These are phyloP conservation scores for Nevesoporus exiguus DNA, from an alignment of 768 basidiomycete genomes.

Conservation along the genomic window DNA sequence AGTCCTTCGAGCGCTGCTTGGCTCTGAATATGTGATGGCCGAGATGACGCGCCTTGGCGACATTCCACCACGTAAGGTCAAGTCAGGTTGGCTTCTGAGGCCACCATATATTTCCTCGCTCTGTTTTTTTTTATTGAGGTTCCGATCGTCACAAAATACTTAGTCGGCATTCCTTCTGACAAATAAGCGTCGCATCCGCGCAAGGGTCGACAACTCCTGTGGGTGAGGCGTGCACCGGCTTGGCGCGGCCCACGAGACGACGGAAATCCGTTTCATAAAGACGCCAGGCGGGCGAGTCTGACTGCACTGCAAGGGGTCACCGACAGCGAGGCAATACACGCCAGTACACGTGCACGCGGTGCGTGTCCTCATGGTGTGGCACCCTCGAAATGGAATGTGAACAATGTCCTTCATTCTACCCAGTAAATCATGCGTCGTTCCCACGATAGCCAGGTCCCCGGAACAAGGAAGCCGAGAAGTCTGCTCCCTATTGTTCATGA, in stretches of 20 bases:
- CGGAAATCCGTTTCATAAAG: no score
- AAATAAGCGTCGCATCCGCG: constrained; percentile 21
- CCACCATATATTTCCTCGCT: background rate
- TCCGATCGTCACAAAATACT: constrained; percentile 11
- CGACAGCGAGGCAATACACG: no score
- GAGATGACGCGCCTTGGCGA: background rate
- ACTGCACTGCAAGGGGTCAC: background rate
- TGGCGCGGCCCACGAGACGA: no score
- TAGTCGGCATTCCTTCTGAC: background rate
- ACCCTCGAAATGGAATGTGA: background rate
- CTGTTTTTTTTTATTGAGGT: constrained; percentile 5
- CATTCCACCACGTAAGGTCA: background rate
- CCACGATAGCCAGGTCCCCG: constrained; percentile 12
- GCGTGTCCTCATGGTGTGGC: constrained; percentile 17
- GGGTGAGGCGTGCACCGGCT: no score
- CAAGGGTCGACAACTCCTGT: no score
- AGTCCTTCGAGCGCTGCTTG: background rate
- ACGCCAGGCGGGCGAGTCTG: background rate
- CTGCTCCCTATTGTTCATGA: constrained; percentile 17
- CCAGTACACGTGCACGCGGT: constrained; percentile 11
- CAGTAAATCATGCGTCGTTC: constrained; percentile 1
- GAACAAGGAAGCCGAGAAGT: constrained; percentile 24
- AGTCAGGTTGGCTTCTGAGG: background rate
- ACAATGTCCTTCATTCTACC: constrained; percentile 8
- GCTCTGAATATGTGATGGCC: background rate